A percentile compares a stretch with the other conserved stretches of the same genome.
These are phyloP conservation scores for Castanopsis chinensis DNA, from an alignment of 306 rosid species.

Conservation along the genomic window DNA sequence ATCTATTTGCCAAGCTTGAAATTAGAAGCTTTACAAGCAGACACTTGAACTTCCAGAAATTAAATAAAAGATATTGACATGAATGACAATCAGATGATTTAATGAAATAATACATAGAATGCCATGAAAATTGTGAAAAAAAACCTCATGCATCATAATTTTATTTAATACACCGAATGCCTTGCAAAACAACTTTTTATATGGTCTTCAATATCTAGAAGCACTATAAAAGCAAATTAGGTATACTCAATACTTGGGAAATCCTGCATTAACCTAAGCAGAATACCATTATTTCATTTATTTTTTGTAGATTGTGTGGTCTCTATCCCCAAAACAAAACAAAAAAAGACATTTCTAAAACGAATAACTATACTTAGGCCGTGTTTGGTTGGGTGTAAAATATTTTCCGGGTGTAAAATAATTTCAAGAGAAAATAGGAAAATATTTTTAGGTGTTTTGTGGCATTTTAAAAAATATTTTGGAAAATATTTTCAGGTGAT, in stretches of 20 bases:
- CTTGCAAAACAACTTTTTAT: neutral
- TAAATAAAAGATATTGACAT: constrained; percentile 12
- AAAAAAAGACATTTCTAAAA: neutral
- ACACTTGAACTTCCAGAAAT: constrained; percentile 6
- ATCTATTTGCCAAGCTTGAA: constrained; percentile 59
- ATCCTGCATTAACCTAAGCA: neutral
- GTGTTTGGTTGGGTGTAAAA: too few species aligned
- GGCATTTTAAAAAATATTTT: too few species aligned
- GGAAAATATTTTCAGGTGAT: too few species aligned
- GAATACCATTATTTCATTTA: neutral
- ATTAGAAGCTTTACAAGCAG: constrained; percentile 22
- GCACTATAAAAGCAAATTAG: neutral
- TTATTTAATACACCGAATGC: neutral
- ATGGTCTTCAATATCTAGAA: neutral
- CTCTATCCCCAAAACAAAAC: neutral
- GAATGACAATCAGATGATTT: constrained; percentile 7
- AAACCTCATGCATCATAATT: neutral
- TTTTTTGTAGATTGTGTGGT: too few species aligned
- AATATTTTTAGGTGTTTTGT: too few species aligned
- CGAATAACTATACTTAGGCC: neutral
- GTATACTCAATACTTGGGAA: neutral
- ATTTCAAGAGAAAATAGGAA: too few species aligned
- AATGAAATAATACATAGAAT: neutral
- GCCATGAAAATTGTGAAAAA: neutral
- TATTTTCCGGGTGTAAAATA: too few species aligned